Evolutionary conservation across 164 flowering plant genomes (phyloP).

Genomic region (Vitis vinifera): ASM3070453v1 NC_081816.1:20082501-20083000

Average conservation of each 20-base stretch:
- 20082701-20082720: not conserved
- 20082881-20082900: not conserved
- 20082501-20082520: too few species aligned
- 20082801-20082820: constrained; percentile 21
- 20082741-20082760: constrained; percentile 31
- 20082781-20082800: constrained; percentile 32
- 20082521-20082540: too few species aligned
- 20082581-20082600: too few species aligned
- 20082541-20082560: too few species aligned
- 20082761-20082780: constrained; percentile 14
- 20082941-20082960: not conserved
- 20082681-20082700: constrained; percentile 17
- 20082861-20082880: constrained; percentile 44
- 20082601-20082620: too few species aligned
- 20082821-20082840: constrained; percentile 42
- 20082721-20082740: constrained; percentile 31
- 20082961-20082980: too few species aligned
- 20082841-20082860: constrained; percentile 34
- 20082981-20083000: too few species aligned
- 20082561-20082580: too few species aligned
- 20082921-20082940: not conserved
- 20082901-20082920: not conserved
- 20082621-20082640: too few species aligned
- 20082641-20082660: too few species aligned
- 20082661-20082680: too few species aligned